Base-by-base conservation (phyloP, 2,329 filamentous ascomycete species). In the Stachybotrys chlorohalonatus region DNA sequence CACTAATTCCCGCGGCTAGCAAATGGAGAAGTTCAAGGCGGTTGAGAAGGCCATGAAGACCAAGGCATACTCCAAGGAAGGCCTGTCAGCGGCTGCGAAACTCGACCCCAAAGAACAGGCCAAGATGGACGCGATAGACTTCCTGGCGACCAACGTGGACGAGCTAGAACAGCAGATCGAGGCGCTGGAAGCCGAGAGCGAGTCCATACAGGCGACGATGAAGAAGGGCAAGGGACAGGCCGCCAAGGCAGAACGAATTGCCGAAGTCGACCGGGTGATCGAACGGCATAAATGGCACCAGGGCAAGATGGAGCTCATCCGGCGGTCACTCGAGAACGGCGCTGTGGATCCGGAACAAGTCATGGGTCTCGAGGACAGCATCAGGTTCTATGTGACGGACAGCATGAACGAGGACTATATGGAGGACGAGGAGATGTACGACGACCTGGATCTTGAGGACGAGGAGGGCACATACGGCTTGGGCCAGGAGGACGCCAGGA, bases 21-120 rank as follows among this genome's bases (percentile, higher is more conserved):
- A 93, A 89, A 99, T 99, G 94, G 94, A 99, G 75, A 91, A 90
- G 66, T 99, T 99, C 83, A 99, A 99, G 77, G 93, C 92, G n/a
- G 94, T 99, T 53, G 94, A 99, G 74, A 99, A 99, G 79, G 94
- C 96, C 67, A 97, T 99, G 94, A 99, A 99, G 80, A 99, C 94
- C 55, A 99, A 99, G 73, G 94, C 94, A 58, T 99, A 96, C 75
- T 97, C 94, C 58, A 97, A 99, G 78, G 94, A 97, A 74, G 94
- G 94, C 49, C 76, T 99, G 60, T 94, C 90, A 59, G 89, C 93
- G 53, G 90, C 91, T 31, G 86, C 90, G 52, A 95, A 95, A 73
- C 81, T 97, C 60, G 94, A 99, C 74, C 94, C 94, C n/a, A 95
- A 92, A 70, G 94, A 97, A 71, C 90, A 95, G 71, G 93, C 95